Percentiles rank a stretch among this genome's conserved stretches.
Conservation (phyloP, 495 filamentous ascomycete genomes). For the Geopyxis carbonaria region DNA sequence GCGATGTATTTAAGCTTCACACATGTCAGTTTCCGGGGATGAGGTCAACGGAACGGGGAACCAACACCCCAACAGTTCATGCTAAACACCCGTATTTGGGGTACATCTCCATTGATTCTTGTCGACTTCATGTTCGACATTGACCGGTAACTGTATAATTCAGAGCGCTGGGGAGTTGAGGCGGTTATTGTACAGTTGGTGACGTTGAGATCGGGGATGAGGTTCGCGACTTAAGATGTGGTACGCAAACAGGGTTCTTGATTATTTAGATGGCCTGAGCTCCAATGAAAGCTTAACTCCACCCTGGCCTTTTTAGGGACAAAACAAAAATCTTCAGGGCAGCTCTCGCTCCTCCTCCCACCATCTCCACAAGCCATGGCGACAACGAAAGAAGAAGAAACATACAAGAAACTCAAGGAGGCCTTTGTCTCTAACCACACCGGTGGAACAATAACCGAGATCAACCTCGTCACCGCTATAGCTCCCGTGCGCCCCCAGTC, state of each 20-base stretch:
- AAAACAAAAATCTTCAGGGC: neutral
- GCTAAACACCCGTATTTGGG: constrained; percentile 56
- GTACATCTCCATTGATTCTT: constrained; percentile 25
- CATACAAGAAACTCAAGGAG: constrained; percentile 79
- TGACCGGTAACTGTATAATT: too few species aligned
- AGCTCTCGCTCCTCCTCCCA: neutral
- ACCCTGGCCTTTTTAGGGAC: neutral
- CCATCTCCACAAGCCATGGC: neutral
- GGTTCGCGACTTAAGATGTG: neutral
- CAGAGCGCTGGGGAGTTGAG: neutral
- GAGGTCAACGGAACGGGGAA: neutral
- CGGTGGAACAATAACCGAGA: constrained; percentile 69
- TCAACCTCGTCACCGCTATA: constrained; percentile 67
- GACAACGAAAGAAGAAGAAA: constrained; percentile 2
- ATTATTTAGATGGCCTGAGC: neutral
- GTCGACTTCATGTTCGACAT: neutral
- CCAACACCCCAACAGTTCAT: constrained; percentile 80
- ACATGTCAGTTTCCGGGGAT: constrained; percentile 5
- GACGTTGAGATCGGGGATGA: neutral
- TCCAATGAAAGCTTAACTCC: neutral
- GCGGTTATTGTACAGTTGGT: neutral
- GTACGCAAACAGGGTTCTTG: neutral
- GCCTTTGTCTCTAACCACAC: constrained; percentile 84
- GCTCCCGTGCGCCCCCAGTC: constrained; percentile 49
- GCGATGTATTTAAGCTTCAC: constrained; percentile 58